Conservation (phyloP, 768 basidiomycete genomes). For the Lentinula raphanica region DNA sequence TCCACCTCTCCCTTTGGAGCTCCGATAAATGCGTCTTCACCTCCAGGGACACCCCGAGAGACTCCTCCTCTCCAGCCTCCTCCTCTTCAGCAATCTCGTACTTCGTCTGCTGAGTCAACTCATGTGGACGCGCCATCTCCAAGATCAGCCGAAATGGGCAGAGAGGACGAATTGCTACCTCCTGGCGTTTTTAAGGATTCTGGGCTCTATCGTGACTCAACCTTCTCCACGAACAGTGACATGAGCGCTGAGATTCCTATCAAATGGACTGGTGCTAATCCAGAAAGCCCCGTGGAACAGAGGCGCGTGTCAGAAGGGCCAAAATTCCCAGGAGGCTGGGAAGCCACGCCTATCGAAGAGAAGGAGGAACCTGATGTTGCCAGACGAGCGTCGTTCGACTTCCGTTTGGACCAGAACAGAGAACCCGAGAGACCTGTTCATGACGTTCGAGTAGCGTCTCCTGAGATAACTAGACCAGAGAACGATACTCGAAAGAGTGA, state of each 20-base stretch:
- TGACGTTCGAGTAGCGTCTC: constrained; percentile 49
- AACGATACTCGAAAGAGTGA: constrained; percentile 55
- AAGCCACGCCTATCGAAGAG: constrained; percentile 48
- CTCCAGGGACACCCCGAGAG: background rate
- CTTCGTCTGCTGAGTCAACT: background rate
- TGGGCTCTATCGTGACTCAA: constrained; percentile 63
- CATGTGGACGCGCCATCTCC: background rate
- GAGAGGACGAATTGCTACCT: background rate
- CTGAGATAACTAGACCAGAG: constrained; percentile 37
- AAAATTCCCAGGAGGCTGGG: constrained; percentile 51
- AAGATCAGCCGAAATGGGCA: background rate
- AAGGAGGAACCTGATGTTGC: constrained; percentile 12
- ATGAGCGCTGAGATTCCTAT: constrained; percentile 49
- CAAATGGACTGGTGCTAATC: constrained; percentile 48
- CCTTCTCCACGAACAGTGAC: constrained; percentile 45
- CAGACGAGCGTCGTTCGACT: constrained; percentile 6
- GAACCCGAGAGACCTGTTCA: constrained; percentile 36
- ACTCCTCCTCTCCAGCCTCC: background rate
- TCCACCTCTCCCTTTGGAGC: constrained; percentile 23
- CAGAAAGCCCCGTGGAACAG: constrained; percentile 11
- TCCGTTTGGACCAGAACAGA: constrained; percentile 20
- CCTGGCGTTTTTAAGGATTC: constrained; percentile 31
- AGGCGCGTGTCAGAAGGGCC: constrained; percentile 25
- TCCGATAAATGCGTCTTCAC: background rate
- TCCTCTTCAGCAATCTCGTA: background rate